These are phyloP conservation scores for Solanum microdontum DNA, from an alignment of 257 asterid genomes.

Conservation along the genomic window DNA sequence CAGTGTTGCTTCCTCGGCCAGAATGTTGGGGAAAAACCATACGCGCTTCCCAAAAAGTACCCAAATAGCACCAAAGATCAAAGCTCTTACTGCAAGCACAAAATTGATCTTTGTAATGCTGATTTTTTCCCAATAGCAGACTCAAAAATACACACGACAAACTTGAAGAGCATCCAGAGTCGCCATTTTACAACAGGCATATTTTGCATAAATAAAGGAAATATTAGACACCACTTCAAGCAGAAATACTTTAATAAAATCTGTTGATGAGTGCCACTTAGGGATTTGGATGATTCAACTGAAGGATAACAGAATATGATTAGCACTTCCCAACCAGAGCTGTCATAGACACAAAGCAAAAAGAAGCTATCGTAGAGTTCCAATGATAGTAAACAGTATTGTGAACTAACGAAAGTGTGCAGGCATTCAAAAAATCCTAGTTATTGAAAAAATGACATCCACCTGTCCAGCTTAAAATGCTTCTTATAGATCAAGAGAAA, in stretches of 20 bases:
- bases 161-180: not conserved
- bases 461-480: not conserved
- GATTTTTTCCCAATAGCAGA: not conserved
- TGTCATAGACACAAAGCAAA: not conserved
- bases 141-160: not conserved
- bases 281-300: not conserved
- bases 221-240: not conserved
- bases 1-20: conserved; percentile 96
- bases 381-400: not conserved
- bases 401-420: not conserved
- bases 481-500: not conserved
- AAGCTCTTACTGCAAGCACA: conserved; percentile 62
- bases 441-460: not conserved
- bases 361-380: not conserved
- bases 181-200: not conserved
- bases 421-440: not conserved
- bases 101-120: not conserved
- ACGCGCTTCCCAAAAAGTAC: conserved; percentile 75
- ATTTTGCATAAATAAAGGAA: not conserved
- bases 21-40: conserved; percentile 98
- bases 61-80: conserved; percentile 71
- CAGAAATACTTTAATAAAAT: not conserved
- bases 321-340: not conserved
- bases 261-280: not conserved
- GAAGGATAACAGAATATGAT: not conserved